Percentiles rank a stretch among this genome's conserved stretches.
Conservation (phyloP, 1,284 basidiomycete species). For the Trichosporon inkin region DNA sequence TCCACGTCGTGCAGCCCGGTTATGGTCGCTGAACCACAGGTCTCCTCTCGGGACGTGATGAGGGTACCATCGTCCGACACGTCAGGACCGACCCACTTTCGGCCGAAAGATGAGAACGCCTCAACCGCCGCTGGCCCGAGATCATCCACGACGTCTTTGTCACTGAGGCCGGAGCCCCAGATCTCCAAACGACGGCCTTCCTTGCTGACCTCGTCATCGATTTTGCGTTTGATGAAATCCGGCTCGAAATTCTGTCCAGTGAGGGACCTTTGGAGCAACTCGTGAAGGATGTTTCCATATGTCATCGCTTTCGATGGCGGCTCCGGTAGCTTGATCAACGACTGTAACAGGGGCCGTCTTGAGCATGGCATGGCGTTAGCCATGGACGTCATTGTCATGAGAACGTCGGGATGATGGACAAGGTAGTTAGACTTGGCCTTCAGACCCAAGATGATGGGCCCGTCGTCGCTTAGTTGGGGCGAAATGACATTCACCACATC, state of each 20-base stretch:
- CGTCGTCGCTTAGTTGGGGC: slow-evolving; percentile 35
- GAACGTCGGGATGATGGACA: slow-evolving; percentile 82
- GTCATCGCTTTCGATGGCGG: slow-evolving; percentile 55
- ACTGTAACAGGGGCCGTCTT: slow-evolving; percentile 71
- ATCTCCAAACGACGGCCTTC: slow-evolving; percentile 43
- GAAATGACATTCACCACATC: slow-evolving; percentile 71
- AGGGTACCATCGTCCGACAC: slow-evolving; percentile 12
- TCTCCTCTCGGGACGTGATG: slow-evolving; percentile 28
- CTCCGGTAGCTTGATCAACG: slow-evolving; percentile 58
- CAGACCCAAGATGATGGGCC: slow-evolving; percentile 36
- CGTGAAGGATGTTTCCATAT: slow-evolving; percentile 86
- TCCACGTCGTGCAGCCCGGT: slow-evolving; percentile 76
- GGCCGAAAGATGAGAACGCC: slow-evolving; percentile 43
- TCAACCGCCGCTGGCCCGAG: slow-evolving; percentile 39
- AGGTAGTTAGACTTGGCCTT: slow-evolving; percentile 51
- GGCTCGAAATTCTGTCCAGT: slow-evolving; percentile 36
- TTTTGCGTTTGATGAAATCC: slow-evolving; percentile 29
- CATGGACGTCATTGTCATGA: slow-evolving; percentile 81
- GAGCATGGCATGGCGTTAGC: slow-evolving; percentile 74
- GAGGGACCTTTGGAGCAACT: slow-evolving; percentile 77
- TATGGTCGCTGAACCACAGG: slow-evolving; percentile 58
- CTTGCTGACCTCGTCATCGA: slow-evolving; percentile 38
- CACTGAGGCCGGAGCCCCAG: slow-evolving; percentile 46
- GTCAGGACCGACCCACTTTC: slow-evolving; percentile 41
- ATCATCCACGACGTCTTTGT: slow-evolving; percentile 45